A percentile compares a stretch with the other conserved stretches of the same genome.
phyloP scores from a whole-genome alignment of 345 rosid genomes.

The Aethionema arabicum region DNA sequence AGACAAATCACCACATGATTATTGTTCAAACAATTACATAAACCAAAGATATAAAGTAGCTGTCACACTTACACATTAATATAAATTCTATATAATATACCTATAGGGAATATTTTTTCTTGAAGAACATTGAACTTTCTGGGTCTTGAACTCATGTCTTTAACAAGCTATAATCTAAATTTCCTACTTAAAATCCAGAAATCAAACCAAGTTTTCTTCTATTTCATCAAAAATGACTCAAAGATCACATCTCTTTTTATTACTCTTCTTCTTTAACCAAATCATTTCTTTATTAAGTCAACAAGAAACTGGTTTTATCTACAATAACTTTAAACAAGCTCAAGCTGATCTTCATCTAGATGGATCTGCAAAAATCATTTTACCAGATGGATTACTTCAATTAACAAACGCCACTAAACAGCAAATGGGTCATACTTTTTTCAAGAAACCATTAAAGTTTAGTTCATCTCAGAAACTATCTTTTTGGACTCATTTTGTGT shows the following conservation, averaged over 20 bases:
- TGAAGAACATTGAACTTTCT: not conserved
- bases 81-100: not conserved
- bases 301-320: slow-evolving; percentile 39
- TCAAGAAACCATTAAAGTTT: slow-evolving; percentile 37
- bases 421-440: slow-evolving; percentile 50
- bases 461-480: slow-evolving; percentile 39
- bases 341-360: slow-evolving; percentile 35
- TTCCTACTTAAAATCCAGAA: not conserved
- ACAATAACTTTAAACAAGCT: slow-evolving; percentile 40
- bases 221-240: slow-evolving; percentile 24
- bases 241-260: slow-evolving; percentile 9
- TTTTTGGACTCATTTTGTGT: slow-evolving; percentile 44
- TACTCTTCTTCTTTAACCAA: slow-evolving; percentile 19
- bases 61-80: slow-evolving; percentile 17
- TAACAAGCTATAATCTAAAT: not conserved
- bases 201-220: not conserved
- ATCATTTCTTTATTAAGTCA: slow-evolving; percentile 25
- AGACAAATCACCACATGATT: too few species aligned
- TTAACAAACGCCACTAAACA: slow-evolving; percentile 46
- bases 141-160: slow-evolving; percentile 4
- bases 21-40: too few species aligned
- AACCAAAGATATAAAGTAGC: not conserved
- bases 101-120: slow-evolving; percentile 4
- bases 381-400: slow-evolving; percentile 46
- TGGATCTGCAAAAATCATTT: slow-evolving; percentile 41